Evolutionary conservation across 768 basidiomycete species (phyloP), one percentile per base, ranked within the genome.

Genomic region (Rhodotorula paludigena): DNA sequence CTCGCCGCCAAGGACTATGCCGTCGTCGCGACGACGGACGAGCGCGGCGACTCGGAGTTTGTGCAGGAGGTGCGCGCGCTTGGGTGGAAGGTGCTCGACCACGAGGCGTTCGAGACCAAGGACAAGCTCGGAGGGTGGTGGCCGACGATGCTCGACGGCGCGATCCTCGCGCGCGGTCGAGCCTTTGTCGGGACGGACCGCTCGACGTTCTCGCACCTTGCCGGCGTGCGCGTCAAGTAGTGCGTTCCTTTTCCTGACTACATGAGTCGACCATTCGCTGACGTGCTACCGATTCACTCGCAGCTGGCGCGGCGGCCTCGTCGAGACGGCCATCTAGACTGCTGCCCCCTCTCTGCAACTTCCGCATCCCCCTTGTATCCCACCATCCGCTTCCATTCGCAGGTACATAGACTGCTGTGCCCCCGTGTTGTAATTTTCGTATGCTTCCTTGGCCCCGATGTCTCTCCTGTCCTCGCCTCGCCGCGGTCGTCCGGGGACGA

Each of bases 21-120:
- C n/a, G 54, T 73, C 21, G 64, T 73, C 5, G 33, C 48, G 14
- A 73, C 71, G 57, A 69, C 71, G 36, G 71, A 73, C 55, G 71
- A 73, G 56, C n/a, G 35, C 2, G 56, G 56, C 28, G 62, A 57
- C 14, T 53, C 47, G 15, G 56, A 56, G 0, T 73, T 73, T 38
- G 42, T 69, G 2, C 28, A 52, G 18, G 32, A 63, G 38, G 64
- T 73, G 5, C 57, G 18, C 25, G 35, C 5, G 36, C 36, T 66
- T 10, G 67, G 71, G 3, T 73, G 71, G 71, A 63, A 64, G 39
- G 54, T 73, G 8, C n/a, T 73, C 21, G 61, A 69, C 42, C 71
- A 73, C 48, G 71, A 61, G 12, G 63, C 41, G 54, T 57, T 52
- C 49, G 39, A 48, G 38, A 73, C 72, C 21, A 55, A 60, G 48